Evolutionary conservation across 768 basidiomycete species (phyloP), one percentile per base, ranked within the genome.

Genomic region (Kwoniella dendrophila): DNA sequence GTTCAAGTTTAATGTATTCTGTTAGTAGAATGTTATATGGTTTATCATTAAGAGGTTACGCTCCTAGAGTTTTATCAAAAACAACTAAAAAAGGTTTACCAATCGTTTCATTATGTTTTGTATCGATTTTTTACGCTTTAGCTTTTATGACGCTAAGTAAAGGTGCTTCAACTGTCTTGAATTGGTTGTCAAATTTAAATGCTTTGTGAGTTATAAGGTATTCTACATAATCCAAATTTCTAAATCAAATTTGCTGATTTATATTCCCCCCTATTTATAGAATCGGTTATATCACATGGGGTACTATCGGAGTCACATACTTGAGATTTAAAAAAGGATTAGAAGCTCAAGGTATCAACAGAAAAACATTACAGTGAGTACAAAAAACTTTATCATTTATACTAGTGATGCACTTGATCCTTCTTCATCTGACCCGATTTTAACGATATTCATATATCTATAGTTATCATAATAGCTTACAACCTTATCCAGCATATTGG

Each of bases 241-340:
- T n/a, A n/a, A n/a, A 54, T 16, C 33, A 71, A 29, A 22, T 18
- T 22, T 26, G 7, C 22, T 49, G 22, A 7, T 49, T 6, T 24
- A 4, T 26, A 27, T 50, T 30, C 3, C 20, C 14, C 63, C 58
- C 26, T 58, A 68, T 2, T 2, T 4, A 3, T 11, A 64, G 55
- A 14, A 56, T 53, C 18, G 79, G 78, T 36, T 68, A 91, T 40
- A 83, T 90, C 82, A 87, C 87, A 2, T 92, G 91, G 91, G 85
- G 86, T 58, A 87, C 86, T 38, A 92, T 92, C 74, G 83, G 81
- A 55, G 26, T 90, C 48, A 88, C 89, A 7, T 92, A 90, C 71
- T 62, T 90, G 52, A 88, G 93, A 38, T 97, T 97, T 84, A 84
- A 93, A 77, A 77, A 83, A 18, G 95, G 92, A 58, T 70, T 88